phyloP scores from a whole-genome alignment of 208 protist species.

The Endotrypanum monterogeii region DNA sequence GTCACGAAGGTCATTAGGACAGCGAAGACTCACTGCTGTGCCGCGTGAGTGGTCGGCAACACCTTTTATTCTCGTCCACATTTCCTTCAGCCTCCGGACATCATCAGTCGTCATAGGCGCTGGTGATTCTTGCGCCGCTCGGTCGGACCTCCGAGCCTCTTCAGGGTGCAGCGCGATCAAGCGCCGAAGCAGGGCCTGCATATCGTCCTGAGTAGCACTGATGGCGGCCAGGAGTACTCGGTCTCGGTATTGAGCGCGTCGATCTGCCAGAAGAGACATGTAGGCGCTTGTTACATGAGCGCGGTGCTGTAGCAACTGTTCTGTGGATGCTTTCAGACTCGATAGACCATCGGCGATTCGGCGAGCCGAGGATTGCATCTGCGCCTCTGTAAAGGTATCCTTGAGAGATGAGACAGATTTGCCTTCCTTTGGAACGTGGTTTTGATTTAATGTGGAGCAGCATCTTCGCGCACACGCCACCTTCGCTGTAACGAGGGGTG shows the following conservation, averaged over 20 bases:
- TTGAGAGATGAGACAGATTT: neutral
- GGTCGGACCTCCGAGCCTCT: no score
- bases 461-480: neutral
- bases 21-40: neutral
- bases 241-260: slow-evolving; percentile 22
- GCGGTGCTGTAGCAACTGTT: neutral
- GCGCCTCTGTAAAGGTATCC: neutral
- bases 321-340: neutral
- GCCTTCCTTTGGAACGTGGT: neutral
- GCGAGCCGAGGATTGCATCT: neutral
- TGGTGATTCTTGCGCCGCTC: neutral
- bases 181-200: slow-evolving; percentile 5
- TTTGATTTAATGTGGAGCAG: neutral
- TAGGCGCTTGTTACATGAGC: neutral
- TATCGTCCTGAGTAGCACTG: neutral
- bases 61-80: slow-evolving; percentile 29
- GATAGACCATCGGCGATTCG: neutral
- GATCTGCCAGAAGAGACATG: slow-evolving; percentile 18
- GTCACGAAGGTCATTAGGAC: slow-evolving; percentile 18
- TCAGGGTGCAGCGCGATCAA: neutral
- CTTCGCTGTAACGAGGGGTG: neutral
- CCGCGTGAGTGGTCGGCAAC: neutral
- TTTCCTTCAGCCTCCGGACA: slow-evolving; percentile 27
- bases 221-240: slow-evolving; percentile 8
- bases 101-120: slow-evolving; percentile 15